phyloP scores from a whole-genome alignment of 2,329 filamentous ascomycete genomes.

The Apiospora arundinis region DNA sequence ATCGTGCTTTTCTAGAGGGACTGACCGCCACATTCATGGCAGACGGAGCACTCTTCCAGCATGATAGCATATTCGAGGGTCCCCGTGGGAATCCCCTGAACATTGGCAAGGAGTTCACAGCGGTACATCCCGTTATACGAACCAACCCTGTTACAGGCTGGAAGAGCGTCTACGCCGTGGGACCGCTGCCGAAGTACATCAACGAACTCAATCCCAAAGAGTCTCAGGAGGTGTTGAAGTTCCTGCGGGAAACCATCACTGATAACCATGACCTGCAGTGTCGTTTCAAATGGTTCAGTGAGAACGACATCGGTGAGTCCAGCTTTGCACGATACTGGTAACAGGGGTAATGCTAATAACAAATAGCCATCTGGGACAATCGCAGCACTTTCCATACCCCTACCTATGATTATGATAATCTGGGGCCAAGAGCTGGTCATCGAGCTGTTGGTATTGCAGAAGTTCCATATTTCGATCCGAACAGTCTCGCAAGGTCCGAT shows the following conservation, averaged over 20 bases:
- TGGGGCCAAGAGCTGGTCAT: too few relatives aligned
- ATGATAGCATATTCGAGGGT: constrained; percentile 36
- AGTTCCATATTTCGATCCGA: too few relatives aligned
- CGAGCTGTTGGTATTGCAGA: too few relatives aligned
- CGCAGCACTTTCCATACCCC: constrained; percentile 63
- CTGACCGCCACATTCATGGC: constrained; percentile 55
- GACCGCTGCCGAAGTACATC: constrained; percentile 49
- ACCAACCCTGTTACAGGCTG: constrained; percentile 69
- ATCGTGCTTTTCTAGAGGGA: constrained; percentile 58
- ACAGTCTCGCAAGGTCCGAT: too few relatives aligned
- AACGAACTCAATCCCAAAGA: constrained; percentile 51
- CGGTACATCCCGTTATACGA: constrained; percentile 61
- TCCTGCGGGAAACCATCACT: constrained; percentile 48
- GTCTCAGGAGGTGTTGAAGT: constrained; percentile 48
- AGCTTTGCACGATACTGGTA: too few relatives aligned
- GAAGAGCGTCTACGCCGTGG: constrained; percentile 54
- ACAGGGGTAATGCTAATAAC: too few relatives aligned
- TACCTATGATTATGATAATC: constrained; percentile 57
- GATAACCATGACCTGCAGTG: constrained; percentile 57
- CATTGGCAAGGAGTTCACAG: constrained; percentile 51
- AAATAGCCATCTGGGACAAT: constrained; percentile 66
- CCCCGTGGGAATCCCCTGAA: constrained; percentile 50
- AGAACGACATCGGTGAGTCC: constrained; percentile 41
- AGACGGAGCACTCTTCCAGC: constrained; percentile 43
- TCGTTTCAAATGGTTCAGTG: constrained; percentile 51